Evolutionary conservation across 257 asterid genomes (phyloP), one percentile per base, ranked within the genome.

Genomic region (Ligustrum vulgare): DNA sequence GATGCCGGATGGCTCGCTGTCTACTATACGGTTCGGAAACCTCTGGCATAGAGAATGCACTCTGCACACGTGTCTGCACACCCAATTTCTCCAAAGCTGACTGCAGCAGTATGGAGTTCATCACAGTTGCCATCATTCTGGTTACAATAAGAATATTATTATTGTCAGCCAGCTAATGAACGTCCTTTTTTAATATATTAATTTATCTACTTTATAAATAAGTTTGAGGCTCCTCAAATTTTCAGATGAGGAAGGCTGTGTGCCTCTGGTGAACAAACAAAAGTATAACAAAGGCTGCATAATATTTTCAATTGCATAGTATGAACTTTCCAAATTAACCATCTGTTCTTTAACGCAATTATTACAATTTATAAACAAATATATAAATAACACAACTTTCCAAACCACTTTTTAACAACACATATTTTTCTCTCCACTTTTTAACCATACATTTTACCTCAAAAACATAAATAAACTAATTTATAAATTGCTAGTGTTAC

Each of bases 61-160:
- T 91, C 86, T 91, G 98, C 35, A 94, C 89, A 11, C 98, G 93
- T 72, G 97, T 85, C 79, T 89, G 97, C 77, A 94, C 89, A 6
- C 99, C 98, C 69, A 87, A 35, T 83, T 91, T 93, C 87, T 92
- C 97, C 77, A 94, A 60, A 51, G 96, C 92, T 3, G 99, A 91
- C 82, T 92, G 98, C 74, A 94, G 89, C 54, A 92, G 90, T 77
- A 92, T 80, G 82, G 98, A 89, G 70, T 94, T 94, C 99, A 94
- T 94, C 83, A 94, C 88, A 35, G 98, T 94, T 78, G 98, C 98
- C 93, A 94, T 88, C 99, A 94, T 92, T 77, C 99, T 94, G 86
- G 80, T 80, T 62, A 81, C 56, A 79, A 51, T 23, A 77, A 45
- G 74, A 77, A 75, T 76, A 32, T 25, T 65, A 23, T 67, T 15